Base-by-base conservation (phyloP, 257 asterid species). In the Fraxinus americana region DNA sequence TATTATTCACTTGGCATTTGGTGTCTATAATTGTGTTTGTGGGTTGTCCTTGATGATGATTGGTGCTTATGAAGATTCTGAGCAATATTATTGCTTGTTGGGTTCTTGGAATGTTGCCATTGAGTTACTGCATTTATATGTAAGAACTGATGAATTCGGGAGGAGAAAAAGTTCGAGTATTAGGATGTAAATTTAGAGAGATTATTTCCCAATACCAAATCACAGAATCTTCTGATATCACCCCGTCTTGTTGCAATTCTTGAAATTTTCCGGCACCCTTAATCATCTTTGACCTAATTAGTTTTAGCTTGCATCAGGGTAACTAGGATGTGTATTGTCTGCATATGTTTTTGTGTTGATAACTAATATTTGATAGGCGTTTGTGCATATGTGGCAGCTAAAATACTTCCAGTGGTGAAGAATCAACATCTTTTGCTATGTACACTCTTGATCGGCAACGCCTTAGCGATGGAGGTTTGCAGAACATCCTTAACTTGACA, bases 381-480 rank as follows among this genome's bases (percentile, higher is more conserved):
- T 12, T 72, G 6, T 34, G 36, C 4, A 75, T 80, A 45, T 73
- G 71, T 87, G 83, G 80, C 98, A 96, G 99, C 97, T 79, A 96
- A 93, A 87, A 96, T 96, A 81, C 88, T 96, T 84, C 96, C 97
- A 12, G 96, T 93, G 84, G 99, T 96, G 78, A 96, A 96, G 86
- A 96, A 96, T 86, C 99, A 96, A 74, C 99, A 96, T 85, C 95
- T 93, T 71, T 87, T 96, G 96, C 97, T 96, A 71, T 96, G 99
- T 86, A 96, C 99, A 23, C 97, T 96, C 88, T 96, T 96, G 96
- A 96, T 96, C 41, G 99, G 99, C 73, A 96, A 96, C 90, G 88
- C 99, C 81, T 84, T 96, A 77, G 99, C 99, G 5, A 96, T 96
- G 99, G 99, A 96, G 99, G 99, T 93, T 67, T 80, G 95, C 82